Evolutionary conservation across 495 filamentous ascomycete genomes (phyloP), one percentile per base, ranked within the genome.

Genomic region (Sporormia fimetaria): DNA sequence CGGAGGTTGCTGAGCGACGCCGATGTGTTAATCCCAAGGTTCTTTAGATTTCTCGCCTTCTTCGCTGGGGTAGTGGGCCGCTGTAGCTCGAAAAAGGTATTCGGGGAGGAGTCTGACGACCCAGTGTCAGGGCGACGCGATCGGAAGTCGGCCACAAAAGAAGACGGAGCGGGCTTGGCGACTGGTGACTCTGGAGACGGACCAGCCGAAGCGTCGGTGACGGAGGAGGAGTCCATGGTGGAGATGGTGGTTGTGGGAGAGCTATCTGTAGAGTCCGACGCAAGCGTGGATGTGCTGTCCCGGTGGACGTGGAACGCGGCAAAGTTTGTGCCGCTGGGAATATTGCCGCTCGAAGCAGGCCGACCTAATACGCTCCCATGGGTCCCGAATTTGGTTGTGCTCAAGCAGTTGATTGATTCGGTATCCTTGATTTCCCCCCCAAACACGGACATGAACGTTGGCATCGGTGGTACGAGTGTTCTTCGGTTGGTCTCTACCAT

Each of bases 211-310:
- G 83, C 77, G 43, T 94, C 87, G n/a, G 86, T 84, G 18, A 84
- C 70, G 12, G 82, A 82, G 11, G 81, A 81, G 6, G 87, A 87
- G 56, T 88, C 90, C 29, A 87, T 81, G 9, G 86, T 94, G 10
- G 87, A 94, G n/a, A 87, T 73, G 1, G 88, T 94, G 2, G 86
- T 96, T 12, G 90, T 95, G 0, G 90, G 90, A 14, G 90, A 96
- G 6, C 87, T 93, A 54, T 95, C 87, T 18, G 78, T 81, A 3
- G 90, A 98, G 32, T 81, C 86, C 6, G 83, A 83, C 29, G 75
- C 71, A 42, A 80, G 76, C 3, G 83, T 92, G 18, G 84, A 88
- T n/a, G 75, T 74, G 58, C 74, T 79, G 52, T 74, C 68, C 59
- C 73, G 68, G 52, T 74, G 73, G 51, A 73, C 66, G 58, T 61